phyloP scores from a whole-genome alignment of 306 rosid species.

The Malus sieversii region DNA sequence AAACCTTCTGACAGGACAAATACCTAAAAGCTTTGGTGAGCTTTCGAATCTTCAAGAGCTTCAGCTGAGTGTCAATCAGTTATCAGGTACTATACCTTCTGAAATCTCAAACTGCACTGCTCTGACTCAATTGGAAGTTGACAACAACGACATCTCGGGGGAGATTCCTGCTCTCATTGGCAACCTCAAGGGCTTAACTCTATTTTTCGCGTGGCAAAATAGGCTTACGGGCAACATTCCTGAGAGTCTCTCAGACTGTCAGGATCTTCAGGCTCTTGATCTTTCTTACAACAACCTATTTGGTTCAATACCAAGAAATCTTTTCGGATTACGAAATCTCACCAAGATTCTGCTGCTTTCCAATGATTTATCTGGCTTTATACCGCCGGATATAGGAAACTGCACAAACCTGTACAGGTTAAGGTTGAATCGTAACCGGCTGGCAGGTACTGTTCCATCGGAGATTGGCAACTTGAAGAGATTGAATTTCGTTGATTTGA shows the following conservation, averaged over 20 bases:
- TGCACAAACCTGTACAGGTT: conserved; percentile 65
- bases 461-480: conserved; percentile 59
- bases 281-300: conserved; percentile 54
- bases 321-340: conserved; percentile 54
- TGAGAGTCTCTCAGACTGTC: conserved; percentile 56
- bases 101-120: conserved; percentile 61
- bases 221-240: conserved; percentile 68
- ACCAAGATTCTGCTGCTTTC: conserved; percentile 61
- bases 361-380: conserved; percentile 66
- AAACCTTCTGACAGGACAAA: conserved; percentile 63
- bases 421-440: conserved; percentile 50
- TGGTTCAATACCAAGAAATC: conserved; percentile 58
- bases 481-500: conserved; percentile 54
- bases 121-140: conserved; percentile 59
- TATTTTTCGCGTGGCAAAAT: conserved; percentile 75
- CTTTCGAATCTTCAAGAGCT: conserved; percentile 60
- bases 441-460: conserved; percentile 63
- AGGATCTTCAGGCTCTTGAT: conserved; percentile 64
- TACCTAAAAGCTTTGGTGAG: conserved; percentile 55
- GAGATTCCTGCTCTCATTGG: conserved; percentile 59
- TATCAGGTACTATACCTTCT: conserved; percentile 59
- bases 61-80: conserved; percentile 69
- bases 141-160: conserved; percentile 69
- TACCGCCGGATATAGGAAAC: conserved; percentile 73
- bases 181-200: conserved; percentile 57